Evolutionary conservation across 306 rosid genomes (phyloP).

Genomic region (Hippophae tibetana): DNA sequence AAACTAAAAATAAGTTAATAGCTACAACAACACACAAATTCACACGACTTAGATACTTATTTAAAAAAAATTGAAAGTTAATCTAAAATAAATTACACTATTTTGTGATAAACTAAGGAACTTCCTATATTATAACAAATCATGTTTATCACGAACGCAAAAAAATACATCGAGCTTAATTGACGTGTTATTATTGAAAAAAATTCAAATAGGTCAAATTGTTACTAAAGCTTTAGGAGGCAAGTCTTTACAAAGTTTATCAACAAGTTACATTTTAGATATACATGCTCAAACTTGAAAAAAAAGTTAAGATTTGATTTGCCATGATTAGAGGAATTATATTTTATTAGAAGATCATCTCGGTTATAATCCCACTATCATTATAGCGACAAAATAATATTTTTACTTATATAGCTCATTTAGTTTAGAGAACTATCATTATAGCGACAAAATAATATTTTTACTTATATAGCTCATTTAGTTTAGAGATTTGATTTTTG

Average conservation of each 20-base stretch:
- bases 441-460: too few species aligned
- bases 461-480: too few species aligned
- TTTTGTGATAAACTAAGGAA: conserved; percentile 6
- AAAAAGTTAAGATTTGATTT: too few species aligned
- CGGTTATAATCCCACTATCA: too few species aligned
- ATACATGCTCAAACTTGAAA: conserved; percentile 2
- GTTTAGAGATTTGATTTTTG: too few species aligned
- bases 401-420: too few species aligned
- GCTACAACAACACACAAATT: background rate
- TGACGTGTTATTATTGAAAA: background rate
- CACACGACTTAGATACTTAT: background rate
- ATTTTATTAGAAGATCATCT: too few species aligned
- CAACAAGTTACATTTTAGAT: background rate
- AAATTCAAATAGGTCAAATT: background rate
- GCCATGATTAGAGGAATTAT: too few species aligned
- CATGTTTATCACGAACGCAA: background rate
- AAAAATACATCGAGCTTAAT: background rate
- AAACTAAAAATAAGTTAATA: background rate
- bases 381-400: too few species aligned
- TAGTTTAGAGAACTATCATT: too few species aligned
- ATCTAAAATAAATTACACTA: too few species aligned
- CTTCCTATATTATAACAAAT: background rate
- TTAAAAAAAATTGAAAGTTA: background rate
- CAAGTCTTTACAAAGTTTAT: background rate
- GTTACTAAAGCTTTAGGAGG: background rate